Base-by-base conservation (phyloP, 768 basidiomycete species). In the Leccinellum luteum region DNA sequence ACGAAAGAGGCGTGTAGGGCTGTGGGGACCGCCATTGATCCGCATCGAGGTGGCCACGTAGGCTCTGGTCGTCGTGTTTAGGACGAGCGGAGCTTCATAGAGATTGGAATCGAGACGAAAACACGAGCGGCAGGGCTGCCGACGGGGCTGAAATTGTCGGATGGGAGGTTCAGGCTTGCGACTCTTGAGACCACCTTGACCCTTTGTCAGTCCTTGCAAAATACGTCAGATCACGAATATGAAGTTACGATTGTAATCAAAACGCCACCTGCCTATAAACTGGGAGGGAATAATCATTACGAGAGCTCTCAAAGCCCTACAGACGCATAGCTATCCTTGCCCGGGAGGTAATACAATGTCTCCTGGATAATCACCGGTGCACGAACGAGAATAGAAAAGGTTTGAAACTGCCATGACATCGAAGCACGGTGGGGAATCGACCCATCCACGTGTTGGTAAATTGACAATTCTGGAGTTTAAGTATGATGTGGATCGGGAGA, bases 1-100 rank as follows among this genome's bases (percentile, higher is more conserved):
- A 52, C 23, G 62, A 15, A 61, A 43, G 54, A 41, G 60, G 59
- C 59, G 49, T 67, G 63, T 58, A 48, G 43, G 54, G 55, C 51
- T 64, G 55, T 5, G 49, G 48, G 54, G 45, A 52, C n/a, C 48
- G 12, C 34, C 34, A 52, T 55, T 34, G 50, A 60, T 56, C 41
- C 21, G 52, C 56, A 43, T 59, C 53, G 48, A 55, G 60, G 53
- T 44, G 14, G 13, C 48, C 48, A 44, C 49, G 34, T 9, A 31
- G n/a, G 35, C 47, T 50, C 41, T 30, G 45, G 30, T 47, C n/a
- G 50, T 63, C 52, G 25, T 60, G 48, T 57, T 32, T 44, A 48
- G 43, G 30, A 47, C 32, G 17, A 47, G 47, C 48, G 28, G 45
- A n/a, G 43, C 25, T n/a, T 12, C 31, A 27, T 32, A 15, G 35